These are phyloP conservation scores for peach (Prunus persica) DNA, from an alignment of 306 rosid genomes.

Conservation along the genomic window DNA sequence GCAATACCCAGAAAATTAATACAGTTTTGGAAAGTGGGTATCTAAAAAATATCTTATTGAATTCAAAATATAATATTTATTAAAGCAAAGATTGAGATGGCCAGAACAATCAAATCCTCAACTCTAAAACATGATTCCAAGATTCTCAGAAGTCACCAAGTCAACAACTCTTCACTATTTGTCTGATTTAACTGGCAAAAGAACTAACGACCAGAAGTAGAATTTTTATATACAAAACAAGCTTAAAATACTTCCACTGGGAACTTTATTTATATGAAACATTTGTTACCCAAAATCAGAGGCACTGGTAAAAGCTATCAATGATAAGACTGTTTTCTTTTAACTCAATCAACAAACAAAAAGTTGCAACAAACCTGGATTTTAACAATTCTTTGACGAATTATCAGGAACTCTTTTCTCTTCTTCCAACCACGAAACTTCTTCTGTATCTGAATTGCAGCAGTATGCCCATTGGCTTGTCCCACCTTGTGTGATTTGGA, in stretches of 20 bases:
- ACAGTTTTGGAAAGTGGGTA: not conserved
- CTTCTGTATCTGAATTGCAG: conserved; percentile 80
- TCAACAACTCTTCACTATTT: not conserved
- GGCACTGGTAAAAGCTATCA: not conserved
- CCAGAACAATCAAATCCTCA: not conserved
- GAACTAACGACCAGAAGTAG: not conserved
- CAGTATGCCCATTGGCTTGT: conserved; percentile 49
- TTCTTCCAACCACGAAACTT: conserved; percentile 90
- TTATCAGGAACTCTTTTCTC: conserved; percentile 80
- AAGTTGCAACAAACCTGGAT: conserved; percentile 57
- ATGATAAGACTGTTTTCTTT: not conserved
- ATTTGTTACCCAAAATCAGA: not conserved
- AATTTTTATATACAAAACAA: not conserved
- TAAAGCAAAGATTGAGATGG: not conserved
- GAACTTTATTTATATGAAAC: not conserved
- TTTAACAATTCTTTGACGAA: conserved; percentile 85
- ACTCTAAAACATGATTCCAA: not conserved
- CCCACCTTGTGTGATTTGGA: conserved; percentile 51
- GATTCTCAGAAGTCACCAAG: not conserved
- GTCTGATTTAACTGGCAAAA: no score
- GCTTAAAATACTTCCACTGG: not conserved
- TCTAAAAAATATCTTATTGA: not conserved
- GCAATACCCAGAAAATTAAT: not conserved
- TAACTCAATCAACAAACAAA: conserved; percentile 11
- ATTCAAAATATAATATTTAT: not conserved